Base-by-base conservation (phyloP, 306 rosid species). In the Adenanthera pavonina region DNA sequence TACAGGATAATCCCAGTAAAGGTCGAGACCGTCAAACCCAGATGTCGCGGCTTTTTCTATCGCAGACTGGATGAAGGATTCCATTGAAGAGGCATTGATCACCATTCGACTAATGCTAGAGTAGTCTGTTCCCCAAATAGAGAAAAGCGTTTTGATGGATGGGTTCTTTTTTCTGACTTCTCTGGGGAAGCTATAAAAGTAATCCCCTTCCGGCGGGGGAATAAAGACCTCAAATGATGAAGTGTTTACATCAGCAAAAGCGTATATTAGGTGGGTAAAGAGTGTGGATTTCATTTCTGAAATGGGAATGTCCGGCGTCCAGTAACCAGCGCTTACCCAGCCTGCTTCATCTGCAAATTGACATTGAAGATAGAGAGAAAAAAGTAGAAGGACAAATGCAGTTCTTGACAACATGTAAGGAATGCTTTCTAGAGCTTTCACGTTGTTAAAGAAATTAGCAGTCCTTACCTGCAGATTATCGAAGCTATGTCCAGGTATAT, bases 181-280 rank as follows among this genome's bases (percentile, higher is more conserved):
- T 38, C 1, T 0, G 9, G 89, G 41, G 82, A 59, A 59, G 6
- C 2, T 3, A 3, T 1, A 2, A 20, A 10, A 6, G 20, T 6
- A 5, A 0, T n/a, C 6, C 65, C 30, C 60, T 52, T 40, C 9
- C 6, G 56, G 14, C 20, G 54, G 3, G 17, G 19, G n/a, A n/a
- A 84, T 1, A 8, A 60, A 74, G 76, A 85, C 48, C 72, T 88
- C 79, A 41, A 73, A 74, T 82, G 91, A 46, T 33, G 87, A 65
- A 49, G 80, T 49, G 59, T 80, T 85, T 3, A 85, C 15, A 16
- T 33, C 53, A 6, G 80, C 77, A 16, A 43, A 87, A n/a, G 69
- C 74, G 48, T 77, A 88, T 25, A 76, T 35, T 5, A 88, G 87
- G 76, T 83, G 91, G 59, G 82, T 85, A 16, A 79, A 88, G 8